These are phyloP conservation scores for Phlebopus sp. DNA, from an alignment of 1,284 basidiomycete genomes.

Conservation along the genomic window DNA sequence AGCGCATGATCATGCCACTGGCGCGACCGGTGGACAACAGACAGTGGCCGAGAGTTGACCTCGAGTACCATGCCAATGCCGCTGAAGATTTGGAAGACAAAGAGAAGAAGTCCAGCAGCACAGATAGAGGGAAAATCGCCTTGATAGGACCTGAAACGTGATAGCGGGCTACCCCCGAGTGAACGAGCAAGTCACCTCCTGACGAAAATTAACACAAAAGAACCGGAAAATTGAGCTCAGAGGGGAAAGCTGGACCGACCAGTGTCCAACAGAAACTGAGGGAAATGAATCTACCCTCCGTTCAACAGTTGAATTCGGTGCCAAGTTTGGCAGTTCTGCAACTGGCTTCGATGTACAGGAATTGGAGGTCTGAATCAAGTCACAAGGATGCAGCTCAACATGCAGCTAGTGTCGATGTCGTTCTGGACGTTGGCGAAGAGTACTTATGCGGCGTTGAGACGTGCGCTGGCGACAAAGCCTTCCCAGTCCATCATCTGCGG, in stretches of 20 bases:
- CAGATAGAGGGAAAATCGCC: not conserved
- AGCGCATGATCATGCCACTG: conserved; percentile 47
- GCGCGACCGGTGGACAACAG: conserved; percentile 38
- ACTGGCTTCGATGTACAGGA: conserved; percentile 9
- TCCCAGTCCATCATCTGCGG: not conserved
- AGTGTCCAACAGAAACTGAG: not conserved
- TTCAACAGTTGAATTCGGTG: conserved; percentile 11
- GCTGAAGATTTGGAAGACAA: conserved; percentile 7
- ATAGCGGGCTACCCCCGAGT: not conserved
- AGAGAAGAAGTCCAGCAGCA: conserved; percentile 5
- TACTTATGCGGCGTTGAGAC: conserved; percentile 6
- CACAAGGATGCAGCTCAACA: conserved; percentile 9
- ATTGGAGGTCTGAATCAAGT: not conserved
- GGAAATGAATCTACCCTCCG: conserved; percentile 1
- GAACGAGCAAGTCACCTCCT: not conserved
- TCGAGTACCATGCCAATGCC: conserved; percentile 50
- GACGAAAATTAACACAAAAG: not conserved
- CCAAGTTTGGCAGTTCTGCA: conserved; percentile 17
- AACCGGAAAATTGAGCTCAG: not conserved
- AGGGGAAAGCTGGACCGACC: not conserved
- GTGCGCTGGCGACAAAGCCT: conserved; percentile 5
- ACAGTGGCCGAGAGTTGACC: conserved; percentile 44
- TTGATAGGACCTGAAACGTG: conserved; percentile 5
- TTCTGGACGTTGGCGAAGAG: conserved; percentile 5
- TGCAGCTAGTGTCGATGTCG: conserved; percentile 7